Percentiles rank a stretch among this genome's conserved stretches.
These are phyloP conservation scores for Pseudogymnoascus sp. DNA, from an alignment of 2,329 filamentous ascomycete genomes.

Conservation along the genomic window DNA sequence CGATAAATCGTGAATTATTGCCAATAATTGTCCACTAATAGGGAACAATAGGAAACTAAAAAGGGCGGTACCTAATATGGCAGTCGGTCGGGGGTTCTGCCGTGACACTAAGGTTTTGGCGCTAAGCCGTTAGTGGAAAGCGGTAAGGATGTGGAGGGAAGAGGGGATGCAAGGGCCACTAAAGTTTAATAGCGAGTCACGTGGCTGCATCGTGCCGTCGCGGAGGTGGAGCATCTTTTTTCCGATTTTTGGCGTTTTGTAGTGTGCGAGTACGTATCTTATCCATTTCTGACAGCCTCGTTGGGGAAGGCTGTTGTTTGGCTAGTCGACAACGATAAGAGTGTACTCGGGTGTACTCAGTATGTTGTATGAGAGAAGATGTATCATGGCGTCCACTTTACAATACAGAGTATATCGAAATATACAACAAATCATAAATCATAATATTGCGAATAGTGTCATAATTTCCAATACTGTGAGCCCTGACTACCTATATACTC, in stretches of 20 bases:
- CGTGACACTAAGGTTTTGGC: neutral
- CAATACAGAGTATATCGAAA: neutral
- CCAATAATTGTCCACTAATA: neutral
- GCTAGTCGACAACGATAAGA: neutral
- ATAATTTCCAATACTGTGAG: neutral
- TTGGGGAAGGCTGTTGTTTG: neutral
- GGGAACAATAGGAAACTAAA: neutral
- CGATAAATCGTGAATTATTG: neutral
- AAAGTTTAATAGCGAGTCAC: neutral
- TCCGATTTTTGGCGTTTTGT: neutral
- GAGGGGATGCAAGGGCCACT: neutral
- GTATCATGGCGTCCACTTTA: neutral
- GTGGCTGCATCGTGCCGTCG: neutral
- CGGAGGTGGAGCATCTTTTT: too few relatives aligned
- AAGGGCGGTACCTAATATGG: neutral
- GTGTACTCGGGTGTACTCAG: neutral
- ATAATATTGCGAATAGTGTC: neutral
- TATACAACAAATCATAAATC: neutral
- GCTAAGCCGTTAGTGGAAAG: neutral
- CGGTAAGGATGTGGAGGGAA: neutral
- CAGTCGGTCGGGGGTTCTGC: neutral
- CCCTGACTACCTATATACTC: neutral
- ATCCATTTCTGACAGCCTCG: neutral
- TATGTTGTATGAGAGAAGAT: neutral
- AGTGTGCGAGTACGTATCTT: neutral